These are phyloP conservation scores for Candolleomyces efflorescens DNA, from an alignment of 768 basidiomycete genomes.

Conservation along the genomic window DNA sequence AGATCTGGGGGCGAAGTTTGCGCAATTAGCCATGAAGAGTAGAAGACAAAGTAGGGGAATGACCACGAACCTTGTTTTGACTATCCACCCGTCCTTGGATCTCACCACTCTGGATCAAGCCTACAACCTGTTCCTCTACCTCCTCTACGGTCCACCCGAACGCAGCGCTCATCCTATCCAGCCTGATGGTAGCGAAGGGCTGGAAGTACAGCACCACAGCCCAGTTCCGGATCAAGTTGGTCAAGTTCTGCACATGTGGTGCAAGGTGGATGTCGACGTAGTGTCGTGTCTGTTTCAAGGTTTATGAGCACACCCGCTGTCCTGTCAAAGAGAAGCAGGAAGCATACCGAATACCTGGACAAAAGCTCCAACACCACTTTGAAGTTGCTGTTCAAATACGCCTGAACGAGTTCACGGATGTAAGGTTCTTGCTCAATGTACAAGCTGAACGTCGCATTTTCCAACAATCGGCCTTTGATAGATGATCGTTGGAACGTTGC, in stretches of 20 bases:
- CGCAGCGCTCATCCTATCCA: slow-evolving; percentile 80
- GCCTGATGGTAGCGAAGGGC: slow-evolving; percentile 81
- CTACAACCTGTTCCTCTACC: slow-evolving; percentile 70
- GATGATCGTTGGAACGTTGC: slow-evolving; percentile 67
- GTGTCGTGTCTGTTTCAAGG: slow-evolving; percentile 61
- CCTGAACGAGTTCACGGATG: slow-evolving; percentile 78
- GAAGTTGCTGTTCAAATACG: slow-evolving; percentile 86
- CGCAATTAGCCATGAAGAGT: neutral
- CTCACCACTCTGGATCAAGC: slow-evolving; percentile 69
- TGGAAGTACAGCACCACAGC: slow-evolving; percentile 87
- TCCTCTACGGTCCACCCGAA: slow-evolving; percentile 79
- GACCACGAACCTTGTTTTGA: slow-evolving; percentile 67
- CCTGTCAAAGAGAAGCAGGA: neutral
- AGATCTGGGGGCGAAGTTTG: slow-evolving; percentile 43
- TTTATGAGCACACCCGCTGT: neutral
- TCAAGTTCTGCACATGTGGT: slow-evolving; percentile 61
- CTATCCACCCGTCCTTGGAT: slow-evolving; percentile 86
- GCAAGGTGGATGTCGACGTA: slow-evolving; percentile 73
- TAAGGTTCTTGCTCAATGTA: slow-evolving; percentile 88
- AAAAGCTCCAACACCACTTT: slow-evolving; percentile 76
- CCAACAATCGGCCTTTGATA: slow-evolving; percentile 65
- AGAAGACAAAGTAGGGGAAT: neutral
- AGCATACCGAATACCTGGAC: slow-evolving; percentile 60
- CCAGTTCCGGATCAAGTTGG: slow-evolving; percentile 66
- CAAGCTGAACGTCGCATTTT: slow-evolving; percentile 63